Conservation (phyloP, 1,139 yeast genomes). For the Zygoascus meyerae region DNA sequence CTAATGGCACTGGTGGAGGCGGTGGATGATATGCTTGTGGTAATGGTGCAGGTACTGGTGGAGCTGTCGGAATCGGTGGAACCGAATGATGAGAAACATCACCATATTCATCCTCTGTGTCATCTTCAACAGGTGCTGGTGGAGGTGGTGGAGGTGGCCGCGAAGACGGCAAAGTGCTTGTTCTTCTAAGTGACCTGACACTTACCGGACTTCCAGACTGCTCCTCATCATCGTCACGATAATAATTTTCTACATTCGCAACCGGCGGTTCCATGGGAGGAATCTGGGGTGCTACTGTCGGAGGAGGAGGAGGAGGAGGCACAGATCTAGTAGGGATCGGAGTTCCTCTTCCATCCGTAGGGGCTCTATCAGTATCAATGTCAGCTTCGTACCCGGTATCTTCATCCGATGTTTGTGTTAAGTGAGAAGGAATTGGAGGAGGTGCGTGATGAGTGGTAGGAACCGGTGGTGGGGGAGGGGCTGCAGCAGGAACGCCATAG, state of each 20-base stretch:
- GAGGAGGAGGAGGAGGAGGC: slow-evolving; percentile 23
- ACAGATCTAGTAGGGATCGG: slow-evolving; percentile 8
- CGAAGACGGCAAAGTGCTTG: slow-evolving; percentile 14
- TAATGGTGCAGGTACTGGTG: slow-evolving; percentile 18
- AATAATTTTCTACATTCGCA: background rate
- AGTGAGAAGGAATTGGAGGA: slow-evolving; percentile 11
- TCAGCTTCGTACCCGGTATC: slow-evolving; percentile 50
- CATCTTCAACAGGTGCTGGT: slow-evolving; percentile 10
- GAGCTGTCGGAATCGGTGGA: slow-evolving; percentile 15
- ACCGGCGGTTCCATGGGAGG: slow-evolving; percentile 12
- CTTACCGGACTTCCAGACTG: background rate
- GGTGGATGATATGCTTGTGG: slow-evolving; percentile 22
- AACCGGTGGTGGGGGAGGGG: slow-evolving; percentile 17
- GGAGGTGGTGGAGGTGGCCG: slow-evolving; percentile 22
- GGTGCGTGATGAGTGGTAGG: slow-evolving; percentile 10
- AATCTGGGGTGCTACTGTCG: slow-evolving; percentile 23
- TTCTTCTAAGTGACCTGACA: slow-evolving; percentile 17
- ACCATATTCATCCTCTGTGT: background rate
- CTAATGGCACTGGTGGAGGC: slow-evolving; percentile 24
- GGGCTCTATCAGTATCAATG: slow-evolving; percentile 38
- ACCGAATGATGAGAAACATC: background rate
- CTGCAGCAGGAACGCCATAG: slow-evolving; percentile 14
- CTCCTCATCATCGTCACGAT: slow-evolving; percentile 4
- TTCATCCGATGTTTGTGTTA: slow-evolving; percentile 24
- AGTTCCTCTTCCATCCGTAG: slow-evolving; percentile 11